Conservation (phyloP, 441 rosid genomes). For the Euphorbia corollata region DNA sequence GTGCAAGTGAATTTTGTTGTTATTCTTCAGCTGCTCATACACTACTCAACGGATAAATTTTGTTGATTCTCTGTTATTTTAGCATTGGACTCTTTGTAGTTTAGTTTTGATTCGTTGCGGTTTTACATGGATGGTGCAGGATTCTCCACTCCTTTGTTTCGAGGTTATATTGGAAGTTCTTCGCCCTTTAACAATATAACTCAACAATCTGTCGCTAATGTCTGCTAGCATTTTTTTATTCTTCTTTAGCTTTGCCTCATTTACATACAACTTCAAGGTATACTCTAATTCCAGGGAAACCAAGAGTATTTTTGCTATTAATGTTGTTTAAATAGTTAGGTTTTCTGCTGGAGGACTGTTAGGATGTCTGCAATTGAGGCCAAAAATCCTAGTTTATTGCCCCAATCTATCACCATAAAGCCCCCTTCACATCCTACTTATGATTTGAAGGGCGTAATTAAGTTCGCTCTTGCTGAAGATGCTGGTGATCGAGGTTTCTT, state of each 20-base stretch:
- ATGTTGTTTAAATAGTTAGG: slow-evolving; percentile 10
- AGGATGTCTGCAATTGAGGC: slow-evolving; percentile 49
- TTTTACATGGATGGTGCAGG: too few relatives aligned
- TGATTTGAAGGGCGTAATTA: slow-evolving; percentile 62
- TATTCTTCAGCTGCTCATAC: too few relatives aligned
- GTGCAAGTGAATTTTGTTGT: too few relatives aligned
- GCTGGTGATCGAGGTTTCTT: slow-evolving; percentile 71
- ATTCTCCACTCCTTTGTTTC: not conserved
- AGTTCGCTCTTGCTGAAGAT: slow-evolving; percentile 84
- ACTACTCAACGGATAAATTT: not conserved
- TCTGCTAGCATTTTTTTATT: slow-evolving; percentile 30
- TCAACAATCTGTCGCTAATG: slow-evolving; percentile 18
- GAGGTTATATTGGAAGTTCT: slow-evolving; percentile 8
- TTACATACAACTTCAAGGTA: slow-evolving; percentile 44
- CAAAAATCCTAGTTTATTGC: slow-evolving; percentile 26
- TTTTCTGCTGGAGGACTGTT: slow-evolving; percentile 38
- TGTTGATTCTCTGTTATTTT: not conserved
- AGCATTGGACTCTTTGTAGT: not conserved
- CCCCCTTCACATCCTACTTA: slow-evolving; percentile 94
- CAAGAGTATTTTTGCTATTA: not conserved
- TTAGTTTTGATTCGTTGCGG: not conserved
- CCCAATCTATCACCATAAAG: slow-evolving; percentile 42
- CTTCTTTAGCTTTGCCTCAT: slow-evolving; percentile 36
- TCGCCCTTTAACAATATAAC: not conserved
- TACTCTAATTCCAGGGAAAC: not conserved